A percentile compares a stretch with the other conserved stretches of the same genome.
These are phyloP conservation scores for Stachybotrys chartarum DNA, from an alignment of 2,329 filamentous ascomycete genomes.

Conservation along the genomic window DNA sequence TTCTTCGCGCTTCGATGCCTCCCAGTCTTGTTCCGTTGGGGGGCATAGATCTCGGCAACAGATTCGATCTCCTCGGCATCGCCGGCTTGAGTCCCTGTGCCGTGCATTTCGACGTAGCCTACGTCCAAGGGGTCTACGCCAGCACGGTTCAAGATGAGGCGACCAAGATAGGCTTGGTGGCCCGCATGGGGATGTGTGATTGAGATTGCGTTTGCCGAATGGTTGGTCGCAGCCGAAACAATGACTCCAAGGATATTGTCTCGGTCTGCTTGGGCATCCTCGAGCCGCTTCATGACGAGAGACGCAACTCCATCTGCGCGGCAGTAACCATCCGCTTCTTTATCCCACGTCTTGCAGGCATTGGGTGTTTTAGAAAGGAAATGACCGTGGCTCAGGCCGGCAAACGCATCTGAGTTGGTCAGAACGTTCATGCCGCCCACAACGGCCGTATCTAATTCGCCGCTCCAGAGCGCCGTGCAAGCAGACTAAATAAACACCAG, in stretches of 20 bases:
- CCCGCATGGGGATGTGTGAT: conserved; percentile 79
- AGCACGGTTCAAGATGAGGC: conserved; percentile 62
- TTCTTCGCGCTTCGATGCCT: conserved; percentile 33
- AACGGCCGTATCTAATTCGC: conserved; percentile 59
- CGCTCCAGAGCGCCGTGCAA: conserved; percentile 56
- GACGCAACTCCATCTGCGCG: conserved; percentile 70
- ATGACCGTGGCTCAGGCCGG: conserved; percentile 56
- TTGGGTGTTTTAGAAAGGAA: conserved; percentile 46
- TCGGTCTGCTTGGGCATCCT: conserved; percentile 69
- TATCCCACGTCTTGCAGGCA: conserved; percentile 63
- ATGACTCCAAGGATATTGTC: conserved; percentile 75
- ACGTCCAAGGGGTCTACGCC: conserved; percentile 71
- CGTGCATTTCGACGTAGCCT: conserved; percentile 84
- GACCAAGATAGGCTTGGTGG: conserved; percentile 66
- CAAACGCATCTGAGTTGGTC: conserved; percentile 60
- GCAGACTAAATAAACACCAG: too few relatives aligned
- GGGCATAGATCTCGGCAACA: conserved; percentile 52
- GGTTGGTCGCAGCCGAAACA: conserved; percentile 68
- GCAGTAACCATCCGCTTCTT: conserved; percentile 75
- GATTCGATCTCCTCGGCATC: conserved; percentile 78
- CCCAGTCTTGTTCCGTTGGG: conserved; percentile 10
- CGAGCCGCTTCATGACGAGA: conserved; percentile 70
- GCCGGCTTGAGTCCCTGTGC: conserved; percentile 79
- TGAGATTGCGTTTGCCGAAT: conserved; percentile 72
- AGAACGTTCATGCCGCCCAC: conserved; percentile 59